Conservation (phyloP, 192 early-diverging fungal species). For the Glomus cerebriforme region DNA sequence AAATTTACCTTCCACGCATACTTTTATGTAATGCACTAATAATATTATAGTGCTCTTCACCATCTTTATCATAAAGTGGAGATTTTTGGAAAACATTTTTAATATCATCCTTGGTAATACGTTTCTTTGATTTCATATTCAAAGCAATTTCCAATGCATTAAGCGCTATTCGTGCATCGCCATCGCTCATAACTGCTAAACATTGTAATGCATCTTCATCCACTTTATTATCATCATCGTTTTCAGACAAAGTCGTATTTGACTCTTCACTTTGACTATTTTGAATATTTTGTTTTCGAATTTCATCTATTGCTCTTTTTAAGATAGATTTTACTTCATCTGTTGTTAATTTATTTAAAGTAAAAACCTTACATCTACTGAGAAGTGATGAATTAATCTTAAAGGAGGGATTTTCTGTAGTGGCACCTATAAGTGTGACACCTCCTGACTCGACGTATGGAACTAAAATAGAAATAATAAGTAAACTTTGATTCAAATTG, state of each 20-base stretch:
- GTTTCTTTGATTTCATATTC: slow-evolving; percentile 41
- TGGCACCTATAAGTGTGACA: slow-evolving; percentile 71
- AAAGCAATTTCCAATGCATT: slow-evolving; percentile 67
- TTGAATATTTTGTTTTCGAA: slow-evolving; percentile 26
- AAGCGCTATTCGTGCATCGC: slow-evolving; percentile 74
- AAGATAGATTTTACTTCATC: slow-evolving; percentile 66
- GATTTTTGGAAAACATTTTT: slow-evolving; percentile 76
- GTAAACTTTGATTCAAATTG: not conserved
- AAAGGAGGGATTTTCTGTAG: slow-evolving; percentile 86
- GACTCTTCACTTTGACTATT: slow-evolving; percentile 32
- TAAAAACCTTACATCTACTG: slow-evolving; percentile 78
- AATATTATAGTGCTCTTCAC: slow-evolving; percentile 89
- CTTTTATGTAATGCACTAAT: slow-evolving; percentile 91
- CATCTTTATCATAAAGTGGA: slow-evolving; percentile 79
- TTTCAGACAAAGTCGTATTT: slow-evolving; percentile 12
- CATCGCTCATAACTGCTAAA: slow-evolving; percentile 74
- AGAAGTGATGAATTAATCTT: slow-evolving; percentile 80
- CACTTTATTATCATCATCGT: slow-evolving; percentile 28
- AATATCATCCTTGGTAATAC: slow-evolving; percentile 53
- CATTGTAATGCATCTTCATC: slow-evolving; percentile 46
- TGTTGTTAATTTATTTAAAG: slow-evolving; percentile 63
- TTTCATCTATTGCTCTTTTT: slow-evolving; percentile 46
- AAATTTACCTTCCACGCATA: slow-evolving; percentile 69
- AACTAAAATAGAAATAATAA: slow-evolving; percentile 34
- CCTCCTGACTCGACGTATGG: slow-evolving; percentile 77